These are phyloP conservation scores for Vigna unguiculata DNA, from an alignment of 306 rosid species.

Conservation along the genomic window DNA sequence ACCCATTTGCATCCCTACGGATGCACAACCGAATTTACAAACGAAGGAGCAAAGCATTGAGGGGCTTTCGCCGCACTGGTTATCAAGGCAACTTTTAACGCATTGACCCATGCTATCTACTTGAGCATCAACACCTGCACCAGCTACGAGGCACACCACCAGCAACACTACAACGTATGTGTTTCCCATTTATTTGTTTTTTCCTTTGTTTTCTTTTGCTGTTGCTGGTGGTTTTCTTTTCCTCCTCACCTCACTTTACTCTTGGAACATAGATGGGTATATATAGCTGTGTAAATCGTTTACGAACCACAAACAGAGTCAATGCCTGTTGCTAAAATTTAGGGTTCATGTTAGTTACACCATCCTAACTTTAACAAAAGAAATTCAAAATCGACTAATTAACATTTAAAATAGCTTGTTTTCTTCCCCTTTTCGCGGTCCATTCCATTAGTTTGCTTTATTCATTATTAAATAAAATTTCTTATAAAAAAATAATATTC, in stretches of 20 bases:
- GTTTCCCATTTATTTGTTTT: constrained; percentile 24
- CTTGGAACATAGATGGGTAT: background rate
- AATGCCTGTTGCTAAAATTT: background rate
- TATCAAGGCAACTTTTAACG: too few species aligned
- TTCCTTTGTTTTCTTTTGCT: background rate
- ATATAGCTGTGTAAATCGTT: background rate
- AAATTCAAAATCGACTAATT: too few species aligned
- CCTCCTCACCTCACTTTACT: background rate
- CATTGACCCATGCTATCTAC: too few species aligned
- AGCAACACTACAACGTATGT: background rate
- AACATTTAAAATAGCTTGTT: too few species aligned
- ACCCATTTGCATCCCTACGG: too few species aligned
- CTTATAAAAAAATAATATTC: too few species aligned
- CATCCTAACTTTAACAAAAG: background rate
- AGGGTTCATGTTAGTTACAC: background rate
- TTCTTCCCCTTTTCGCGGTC: too few species aligned
- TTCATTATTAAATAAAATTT: too few species aligned
- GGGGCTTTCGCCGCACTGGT: too few species aligned
- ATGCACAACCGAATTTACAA: too few species aligned
- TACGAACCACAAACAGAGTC: background rate
- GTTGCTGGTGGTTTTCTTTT: background rate
- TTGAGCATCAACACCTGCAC: background rate
- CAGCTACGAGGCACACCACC: constrained; percentile 13
- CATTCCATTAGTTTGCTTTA: too few species aligned
- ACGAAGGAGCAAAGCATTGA: too few species aligned